These are phyloP conservation scores for Stagonosporopsis vannaccii DNA, from an alignment of 2,329 filamentous ascomycete species.

Conservation along the genomic window DNA sequence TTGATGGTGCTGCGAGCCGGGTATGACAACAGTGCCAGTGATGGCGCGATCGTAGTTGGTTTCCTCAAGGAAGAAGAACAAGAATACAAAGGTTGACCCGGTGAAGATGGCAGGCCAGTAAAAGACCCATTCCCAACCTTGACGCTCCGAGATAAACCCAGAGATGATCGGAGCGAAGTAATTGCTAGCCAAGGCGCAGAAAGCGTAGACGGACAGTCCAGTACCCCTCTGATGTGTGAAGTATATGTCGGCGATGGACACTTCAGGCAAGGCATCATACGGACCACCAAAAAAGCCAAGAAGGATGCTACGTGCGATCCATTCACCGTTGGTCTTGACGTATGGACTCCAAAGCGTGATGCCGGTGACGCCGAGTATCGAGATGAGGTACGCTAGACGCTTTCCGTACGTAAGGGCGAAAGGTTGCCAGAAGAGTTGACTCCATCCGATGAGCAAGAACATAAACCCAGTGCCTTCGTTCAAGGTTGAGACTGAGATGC, in stretches of 20 bases:
- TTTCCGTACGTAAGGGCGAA: conserved; percentile 62
- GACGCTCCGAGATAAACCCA: conserved; percentile 47
- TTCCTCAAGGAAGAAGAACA: conserved; percentile 68
- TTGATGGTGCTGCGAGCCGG: not conserved
- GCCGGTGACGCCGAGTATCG: conserved; percentile 49
- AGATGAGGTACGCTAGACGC: conserved; percentile 57
- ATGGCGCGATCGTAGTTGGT: conserved; percentile 60
- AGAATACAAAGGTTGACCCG: conserved; percentile 57
- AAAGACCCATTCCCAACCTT: conserved; percentile 48
- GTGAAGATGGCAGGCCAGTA: conserved; percentile 64
- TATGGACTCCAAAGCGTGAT: conserved; percentile 55
- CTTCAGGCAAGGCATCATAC: conserved; percentile 59
- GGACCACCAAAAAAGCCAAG: conserved; percentile 58
- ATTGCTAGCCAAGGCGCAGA: conserved; percentile 44
- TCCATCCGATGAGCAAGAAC: conserved; percentile 62
- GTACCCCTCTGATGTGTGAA: conserved; percentile 46
- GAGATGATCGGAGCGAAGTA: conserved; percentile 48
- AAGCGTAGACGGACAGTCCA: conserved; percentile 44
- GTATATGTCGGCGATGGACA: conserved; percentile 54
- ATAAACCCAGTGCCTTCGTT: conserved; percentile 61
- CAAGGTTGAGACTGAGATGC: conserved; percentile 54
- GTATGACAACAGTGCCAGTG: conserved; percentile 14
- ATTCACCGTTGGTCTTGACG: conserved; percentile 55
- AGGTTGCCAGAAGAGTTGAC: conserved; percentile 61
- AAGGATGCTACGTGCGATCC: conserved; percentile 57